Percentiles rank a stretch among this genome's conserved stretches.
These are phyloP conservation scores for Globisporangium lucens DNA, from an alignment of 352 stramenopile genomes.

Conservation along the genomic window DNA sequence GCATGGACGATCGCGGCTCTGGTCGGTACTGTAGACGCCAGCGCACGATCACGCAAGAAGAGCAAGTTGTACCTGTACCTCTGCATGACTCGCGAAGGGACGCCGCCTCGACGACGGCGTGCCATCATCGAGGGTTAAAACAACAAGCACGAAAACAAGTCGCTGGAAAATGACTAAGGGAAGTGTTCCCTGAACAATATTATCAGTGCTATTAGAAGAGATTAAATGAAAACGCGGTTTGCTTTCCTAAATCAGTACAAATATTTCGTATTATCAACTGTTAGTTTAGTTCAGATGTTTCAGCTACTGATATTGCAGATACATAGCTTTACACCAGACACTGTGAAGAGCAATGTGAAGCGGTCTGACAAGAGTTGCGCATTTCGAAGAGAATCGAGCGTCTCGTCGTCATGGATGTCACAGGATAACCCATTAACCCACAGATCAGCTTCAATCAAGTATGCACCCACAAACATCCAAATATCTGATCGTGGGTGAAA, in stretches of 20 bases:
- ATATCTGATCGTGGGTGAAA: conserved; percentile 1
- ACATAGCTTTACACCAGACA: not conserved
- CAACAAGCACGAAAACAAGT: not conserved
- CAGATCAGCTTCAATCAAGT: not conserved
- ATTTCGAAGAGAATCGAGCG: not conserved
- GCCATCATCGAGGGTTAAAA: not conserved
- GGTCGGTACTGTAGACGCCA: conserved; percentile 10
- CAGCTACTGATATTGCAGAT: no score
- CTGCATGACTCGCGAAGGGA: conserved; percentile 1
- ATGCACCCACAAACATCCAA: not conserved
- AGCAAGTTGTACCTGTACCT: not conserved
- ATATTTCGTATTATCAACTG: not conserved
- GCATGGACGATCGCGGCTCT: not conserved
- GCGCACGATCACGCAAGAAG: not conserved
- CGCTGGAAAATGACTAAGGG: not conserved
- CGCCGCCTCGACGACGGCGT: not conserved
- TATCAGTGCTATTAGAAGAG: not conserved
- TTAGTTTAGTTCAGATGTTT: no score
- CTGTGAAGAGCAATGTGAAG: not conserved
- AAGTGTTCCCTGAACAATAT: not conserved
- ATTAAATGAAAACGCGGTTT: not conserved
- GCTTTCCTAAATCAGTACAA: not conserved
- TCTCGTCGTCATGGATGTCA: conserved; percentile 1
- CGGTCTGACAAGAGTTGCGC: not conserved
- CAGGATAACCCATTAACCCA: not conserved